phyloP scores from a whole-genome alignment of 352 stramenopile species.

The Plasmopara muralis region DNA sequence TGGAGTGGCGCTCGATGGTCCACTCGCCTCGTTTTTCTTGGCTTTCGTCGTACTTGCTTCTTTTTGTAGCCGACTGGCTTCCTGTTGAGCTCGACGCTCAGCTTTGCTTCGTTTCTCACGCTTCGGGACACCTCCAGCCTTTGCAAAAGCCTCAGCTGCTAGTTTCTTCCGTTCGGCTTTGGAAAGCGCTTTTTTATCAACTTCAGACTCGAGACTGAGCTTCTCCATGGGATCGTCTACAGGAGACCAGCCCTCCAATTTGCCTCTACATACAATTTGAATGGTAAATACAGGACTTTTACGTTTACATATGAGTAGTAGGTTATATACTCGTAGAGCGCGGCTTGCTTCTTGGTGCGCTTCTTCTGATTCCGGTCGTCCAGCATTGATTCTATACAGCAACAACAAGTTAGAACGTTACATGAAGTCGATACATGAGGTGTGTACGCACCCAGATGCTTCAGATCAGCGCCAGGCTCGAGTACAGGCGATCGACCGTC shows the following conservation, averaged over 20 bases:
- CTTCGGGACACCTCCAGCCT: constrained; percentile 36
- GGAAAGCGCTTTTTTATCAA: constrained; percentile 36
- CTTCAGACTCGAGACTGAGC: constrained; percentile 31
- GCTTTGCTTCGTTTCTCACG: constrained; percentile 88
- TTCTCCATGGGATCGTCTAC: constrained; percentile 46
- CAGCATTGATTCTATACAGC: constrained; percentile 24
- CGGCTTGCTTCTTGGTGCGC: constrained; percentile 20
- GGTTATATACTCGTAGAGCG: constrained; percentile 25
- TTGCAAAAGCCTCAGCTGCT: constrained; percentile 60
- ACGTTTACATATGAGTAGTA: background rate
- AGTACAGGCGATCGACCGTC: constrained; percentile 39
- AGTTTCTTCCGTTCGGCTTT: constrained; percentile 71
- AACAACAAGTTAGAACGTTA: background rate
- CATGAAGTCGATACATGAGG: background rate
- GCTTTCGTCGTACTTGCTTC: constrained; percentile 18
- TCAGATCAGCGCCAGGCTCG: constrained; percentile 35
- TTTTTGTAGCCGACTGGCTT: constrained; percentile 85
- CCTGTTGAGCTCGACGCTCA: constrained; percentile 88
- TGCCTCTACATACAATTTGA: constrained; percentile 28
- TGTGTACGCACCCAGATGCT: constrained; percentile 32
- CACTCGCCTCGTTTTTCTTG: constrained; percentile 32
- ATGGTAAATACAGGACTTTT: constrained; percentile 3
- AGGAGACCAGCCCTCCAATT: constrained; percentile 60
- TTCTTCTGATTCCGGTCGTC: constrained; percentile 30
- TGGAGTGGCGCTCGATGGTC: constrained; percentile 15